Evolutionary conservation across 179 eudicot genomes (phyloP).

Genomic region (Spinacia oleracea): DNA sequence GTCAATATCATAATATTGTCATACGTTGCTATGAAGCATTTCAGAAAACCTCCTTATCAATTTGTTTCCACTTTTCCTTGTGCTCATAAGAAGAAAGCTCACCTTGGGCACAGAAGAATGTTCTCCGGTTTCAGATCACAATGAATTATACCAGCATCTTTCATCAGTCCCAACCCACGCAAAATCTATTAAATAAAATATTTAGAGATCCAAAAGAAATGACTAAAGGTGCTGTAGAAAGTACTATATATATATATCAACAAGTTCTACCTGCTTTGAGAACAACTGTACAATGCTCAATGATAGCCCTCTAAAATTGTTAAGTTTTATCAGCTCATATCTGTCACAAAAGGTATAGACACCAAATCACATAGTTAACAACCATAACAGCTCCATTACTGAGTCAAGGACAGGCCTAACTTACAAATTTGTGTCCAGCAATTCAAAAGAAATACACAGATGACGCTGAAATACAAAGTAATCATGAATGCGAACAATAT

Average conservation of each 20-base stretch:
- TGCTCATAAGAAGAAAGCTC: constrained; percentile 30
- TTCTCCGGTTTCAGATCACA: constrained; percentile 99
- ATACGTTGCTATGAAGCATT: constrained; percentile 15
- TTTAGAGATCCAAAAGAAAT: not conserved
- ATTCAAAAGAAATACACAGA: constrained; percentile 89
- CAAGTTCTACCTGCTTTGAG: constrained; percentile 76
- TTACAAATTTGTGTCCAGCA: constrained; percentile 89
- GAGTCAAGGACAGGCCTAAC: constrained; percentile 30
- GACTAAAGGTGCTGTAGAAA: not conserved
- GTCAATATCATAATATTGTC: constrained; percentile 39
- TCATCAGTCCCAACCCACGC: constrained; percentile 88
- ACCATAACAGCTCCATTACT: constrained; percentile 14
- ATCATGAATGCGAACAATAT: constrained; percentile 93
- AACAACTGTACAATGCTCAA: constrained; percentile 92
- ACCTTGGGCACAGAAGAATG: constrained; percentile 94
- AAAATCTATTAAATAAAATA: constrained; percentile 53
- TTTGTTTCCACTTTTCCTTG: not conserved
- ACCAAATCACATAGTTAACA: constrained; percentile 9
- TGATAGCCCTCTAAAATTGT: constrained; percentile 79
- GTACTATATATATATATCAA: constrained; percentile 13
- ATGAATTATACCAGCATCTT: constrained; percentile 95
- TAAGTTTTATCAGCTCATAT: constrained; percentile 89
- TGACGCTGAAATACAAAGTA: constrained; percentile 87
- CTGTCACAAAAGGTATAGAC: constrained; percentile 36
- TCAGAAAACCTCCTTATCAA: constrained; percentile 1